phyloP scores from a whole-genome alignment of 768 basidiomycete genomes.

The Russula sp. region DNA sequence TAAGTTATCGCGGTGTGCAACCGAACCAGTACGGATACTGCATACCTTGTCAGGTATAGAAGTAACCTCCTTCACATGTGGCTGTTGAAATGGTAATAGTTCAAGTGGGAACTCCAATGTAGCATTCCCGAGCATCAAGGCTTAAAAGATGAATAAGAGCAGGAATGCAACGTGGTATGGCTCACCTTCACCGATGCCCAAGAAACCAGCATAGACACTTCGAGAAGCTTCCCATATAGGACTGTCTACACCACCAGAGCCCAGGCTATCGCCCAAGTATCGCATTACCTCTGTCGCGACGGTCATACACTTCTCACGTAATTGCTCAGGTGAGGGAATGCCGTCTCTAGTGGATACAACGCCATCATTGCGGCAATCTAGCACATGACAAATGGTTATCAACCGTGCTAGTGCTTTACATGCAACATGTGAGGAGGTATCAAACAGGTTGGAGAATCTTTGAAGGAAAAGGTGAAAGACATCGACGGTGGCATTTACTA shows the following conservation, averaged over 20 bases:
- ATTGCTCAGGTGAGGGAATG: constrained; percentile 37
- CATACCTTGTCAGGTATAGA: constrained; percentile 16
- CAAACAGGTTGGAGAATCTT: constrained; percentile 45
- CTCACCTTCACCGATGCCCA: constrained; percentile 15
- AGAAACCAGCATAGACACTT: constrained; percentile 6
- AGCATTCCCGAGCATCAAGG: constrained; percentile 1
- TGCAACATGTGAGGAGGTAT: constrained; percentile 37
- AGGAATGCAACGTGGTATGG: not conserved
- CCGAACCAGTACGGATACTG: not conserved
- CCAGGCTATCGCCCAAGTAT: constrained; percentile 36
- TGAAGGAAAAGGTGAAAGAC: constrained; percentile 43
- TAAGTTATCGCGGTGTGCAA: not conserved
- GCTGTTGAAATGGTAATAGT: constrained; percentile 6
- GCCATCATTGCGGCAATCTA: constrained; percentile 55
- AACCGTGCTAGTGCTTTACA: constrained; percentile 45
- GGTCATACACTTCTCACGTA: constrained; percentile 42
- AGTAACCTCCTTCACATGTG: constrained; percentile 5
- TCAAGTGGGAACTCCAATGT: constrained; percentile 12
- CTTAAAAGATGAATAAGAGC: constrained; percentile 3
- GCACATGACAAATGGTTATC: constrained; percentile 44
- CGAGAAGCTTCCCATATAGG: constrained; percentile 39
- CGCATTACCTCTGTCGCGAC: constrained; percentile 41
- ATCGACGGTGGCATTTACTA: constrained; percentile 48
- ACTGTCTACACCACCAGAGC: constrained; percentile 26
- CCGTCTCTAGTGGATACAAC: constrained; percentile 33